Evolutionary conservation across 2,329 filamentous ascomycete genomes (phyloP).

Genomic region (Neonectria punicea): DNA sequence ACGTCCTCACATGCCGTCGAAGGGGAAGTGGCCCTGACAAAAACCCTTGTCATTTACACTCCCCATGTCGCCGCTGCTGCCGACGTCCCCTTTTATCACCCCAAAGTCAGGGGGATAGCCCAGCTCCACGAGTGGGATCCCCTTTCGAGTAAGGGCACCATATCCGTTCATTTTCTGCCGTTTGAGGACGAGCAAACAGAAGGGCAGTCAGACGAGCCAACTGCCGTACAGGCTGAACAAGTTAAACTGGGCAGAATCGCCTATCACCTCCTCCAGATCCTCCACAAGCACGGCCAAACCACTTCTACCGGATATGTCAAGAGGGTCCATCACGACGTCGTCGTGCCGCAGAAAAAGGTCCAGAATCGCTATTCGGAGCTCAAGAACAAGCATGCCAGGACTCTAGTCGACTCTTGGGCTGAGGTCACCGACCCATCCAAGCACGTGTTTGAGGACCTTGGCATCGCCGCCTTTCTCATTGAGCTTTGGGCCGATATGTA

Average conservation of each 20-base stretch:
- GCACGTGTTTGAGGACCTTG: slow-evolving; percentile 94
- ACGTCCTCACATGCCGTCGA: slow-evolving; percentile 34
- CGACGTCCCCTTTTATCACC: slow-evolving; percentile 89
- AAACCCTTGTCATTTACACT: slow-evolving; percentile 73
- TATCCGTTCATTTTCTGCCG: slow-evolving; percentile 71
- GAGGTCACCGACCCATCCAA: slow-evolving; percentile 90
- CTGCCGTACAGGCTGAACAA: slow-evolving; percentile 27
- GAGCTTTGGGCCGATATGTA: slow-evolving; percentile 94
- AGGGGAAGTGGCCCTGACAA: slow-evolving; percentile 40
- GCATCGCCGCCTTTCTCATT: slow-evolving; percentile 90
- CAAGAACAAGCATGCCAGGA: slow-evolving; percentile 80
- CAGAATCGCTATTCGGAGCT: slow-evolving; percentile 86
- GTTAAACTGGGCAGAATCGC: slow-evolving; percentile 73
- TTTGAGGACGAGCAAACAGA: slow-evolving; percentile 50
- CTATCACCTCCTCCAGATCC: slow-evolving; percentile 72
- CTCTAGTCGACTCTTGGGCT: slow-evolving; percentile 79
- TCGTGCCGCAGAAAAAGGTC: slow-evolving; percentile 79
- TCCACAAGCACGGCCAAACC: slow-evolving; percentile 80
- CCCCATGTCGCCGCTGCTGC: slow-evolving; percentile 73
- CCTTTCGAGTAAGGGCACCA: slow-evolving; percentile 53
- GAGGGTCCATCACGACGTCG: slow-evolving; percentile 82
- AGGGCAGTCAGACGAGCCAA: not conserved
- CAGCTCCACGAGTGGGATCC: slow-evolving; percentile 76
- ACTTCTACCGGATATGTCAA: slow-evolving; percentile 76
- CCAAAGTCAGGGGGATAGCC: slow-evolving; percentile 76